Evolutionary conservation across 441 rosid species (phyloP), one percentile per base, ranked within the genome.

Genomic region (Jatropha multifida): DNA sequence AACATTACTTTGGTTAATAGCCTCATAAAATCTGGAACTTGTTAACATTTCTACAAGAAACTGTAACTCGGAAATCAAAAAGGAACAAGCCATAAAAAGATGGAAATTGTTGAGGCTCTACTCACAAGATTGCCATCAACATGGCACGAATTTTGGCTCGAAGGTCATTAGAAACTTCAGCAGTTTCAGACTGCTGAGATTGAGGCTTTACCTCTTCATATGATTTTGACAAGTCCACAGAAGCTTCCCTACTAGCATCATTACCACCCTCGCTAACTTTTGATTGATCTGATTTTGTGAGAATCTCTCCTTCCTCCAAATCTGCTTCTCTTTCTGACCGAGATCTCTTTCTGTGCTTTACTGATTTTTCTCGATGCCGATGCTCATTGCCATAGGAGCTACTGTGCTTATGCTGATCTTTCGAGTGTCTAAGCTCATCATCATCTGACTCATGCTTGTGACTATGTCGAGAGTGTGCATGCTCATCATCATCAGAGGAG

Each of bases 131-230:
- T 46, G 88, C 91, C 88, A 92, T 88, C 78, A 94, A 78, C 97
- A 95, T 93, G 61, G 98, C 98, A 72, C 94, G 91, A 61, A 95
- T 85, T 85, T 93, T 95, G 69, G 99, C 98, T 83, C 98, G 86
- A 67, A 95, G 88, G 26, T 93, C 97, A 65, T 91, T 88, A 6
- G 94, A 79, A 56, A 93, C 88, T 38, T 86, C 83, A 65, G 87
- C 52, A 26, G 85, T 65, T 40, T 85, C 84, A 2, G 87, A 69
- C 0, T 85, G 86, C 69, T 72, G 77, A 49, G 84, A 80, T 2
- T 74, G 72, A 12, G 76, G 78, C 75, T 76, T 79, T 41, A 49
- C 72, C 20, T 80, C 81, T 6, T 68, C 74, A 58, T 78, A 59
- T 4, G 76, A 64, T 76, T 69, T 84, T 44, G 86, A 76, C 42